Percentiles rank a stretch among this genome's conserved stretches.
phyloP scores from a whole-genome alignment of 176 grass and related monocot genomes.

The Canna indica region DNA sequence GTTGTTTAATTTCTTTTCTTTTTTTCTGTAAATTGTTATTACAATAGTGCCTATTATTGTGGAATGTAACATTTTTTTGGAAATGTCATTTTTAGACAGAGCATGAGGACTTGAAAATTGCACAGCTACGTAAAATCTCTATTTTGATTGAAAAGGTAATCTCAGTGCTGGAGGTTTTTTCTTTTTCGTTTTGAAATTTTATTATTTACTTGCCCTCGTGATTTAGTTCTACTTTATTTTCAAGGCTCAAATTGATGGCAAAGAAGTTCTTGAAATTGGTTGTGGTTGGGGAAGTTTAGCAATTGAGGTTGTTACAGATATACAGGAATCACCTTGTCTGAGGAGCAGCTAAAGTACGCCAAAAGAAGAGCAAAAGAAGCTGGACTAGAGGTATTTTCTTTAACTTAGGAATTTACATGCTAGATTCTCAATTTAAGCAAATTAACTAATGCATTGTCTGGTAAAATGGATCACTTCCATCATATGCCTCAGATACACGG shows the following conservation, averaged over 20 bases:
- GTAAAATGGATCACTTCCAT: no score
- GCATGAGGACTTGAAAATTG: constrained; percentile 60
- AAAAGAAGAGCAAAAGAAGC: constrained; percentile 62
- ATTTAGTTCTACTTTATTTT: background rate
- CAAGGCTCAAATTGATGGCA: constrained; percentile 61
- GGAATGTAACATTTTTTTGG: background rate
- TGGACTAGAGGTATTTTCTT: constrained; percentile 50
- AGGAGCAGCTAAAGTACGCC: constrained; percentile 61
- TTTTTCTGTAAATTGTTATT: background rate
- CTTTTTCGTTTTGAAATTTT: background rate
- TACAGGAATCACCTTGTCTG: constrained; percentile 76
- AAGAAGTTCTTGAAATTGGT: constrained; percentile 85
- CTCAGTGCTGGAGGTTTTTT: background rate
- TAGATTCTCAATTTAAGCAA: no score
- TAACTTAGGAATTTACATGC: no score
- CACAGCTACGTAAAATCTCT: constrained; percentile 58
- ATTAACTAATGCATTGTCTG: no score
- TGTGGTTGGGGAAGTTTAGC: constrained; percentile 78
- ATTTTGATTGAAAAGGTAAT: constrained; percentile 79
- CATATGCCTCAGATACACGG: no score
- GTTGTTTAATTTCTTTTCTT: background rate
- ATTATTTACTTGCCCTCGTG: background rate
- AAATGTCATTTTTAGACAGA: constrained; percentile 38
- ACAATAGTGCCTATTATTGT: background rate
- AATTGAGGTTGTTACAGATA: constrained; percentile 75